These are phyloP conservation scores for Nasturtium officinale DNA, from an alignment of 345 rosid genomes.

Conservation along the genomic window DNA sequence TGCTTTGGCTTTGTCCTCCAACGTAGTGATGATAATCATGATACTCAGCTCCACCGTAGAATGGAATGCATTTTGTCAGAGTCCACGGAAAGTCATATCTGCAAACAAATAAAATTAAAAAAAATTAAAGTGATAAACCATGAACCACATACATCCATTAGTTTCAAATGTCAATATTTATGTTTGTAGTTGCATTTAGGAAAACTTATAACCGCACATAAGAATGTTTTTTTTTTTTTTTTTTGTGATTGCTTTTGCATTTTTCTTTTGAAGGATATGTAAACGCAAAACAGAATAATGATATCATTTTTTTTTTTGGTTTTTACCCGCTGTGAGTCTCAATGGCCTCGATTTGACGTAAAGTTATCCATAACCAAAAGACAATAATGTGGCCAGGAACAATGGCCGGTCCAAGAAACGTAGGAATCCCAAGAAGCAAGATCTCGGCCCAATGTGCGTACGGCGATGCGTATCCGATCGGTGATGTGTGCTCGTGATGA, in stretches of 20 bases:
- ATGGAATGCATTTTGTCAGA: conserved; percentile 68
- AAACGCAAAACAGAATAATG: no score
- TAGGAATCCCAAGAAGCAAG: conserved; percentile 75
- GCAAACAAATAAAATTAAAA: no score
- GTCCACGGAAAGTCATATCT: conserved; percentile 80
- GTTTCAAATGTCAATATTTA: neutral
- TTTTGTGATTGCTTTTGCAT: no score
- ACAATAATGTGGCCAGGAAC: conserved; percentile 80
- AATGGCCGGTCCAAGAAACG: conserved; percentile 80
- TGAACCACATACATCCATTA: no score
- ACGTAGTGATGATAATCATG: conserved; percentile 91
- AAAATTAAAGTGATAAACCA: no score
- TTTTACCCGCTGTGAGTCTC: conserved; percentile 83
- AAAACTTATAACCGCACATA: neutral
- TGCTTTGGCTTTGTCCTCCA: conserved; percentile 88
- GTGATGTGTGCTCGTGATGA: conserved; percentile 79
- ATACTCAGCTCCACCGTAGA: conserved; percentile 83
- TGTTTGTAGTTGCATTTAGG: neutral
- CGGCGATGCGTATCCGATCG: conserved; percentile 70
- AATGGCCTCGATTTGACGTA: conserved; percentile 79
- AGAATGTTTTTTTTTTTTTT: neutral
- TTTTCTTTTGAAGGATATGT: no score
- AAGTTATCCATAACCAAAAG: conserved; percentile 76
- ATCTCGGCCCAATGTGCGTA: conserved; percentile 88
- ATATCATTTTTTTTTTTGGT: no score